Conservation (phyloP, 257 asterid species). For the Craterostigma plantagineum region DNA sequence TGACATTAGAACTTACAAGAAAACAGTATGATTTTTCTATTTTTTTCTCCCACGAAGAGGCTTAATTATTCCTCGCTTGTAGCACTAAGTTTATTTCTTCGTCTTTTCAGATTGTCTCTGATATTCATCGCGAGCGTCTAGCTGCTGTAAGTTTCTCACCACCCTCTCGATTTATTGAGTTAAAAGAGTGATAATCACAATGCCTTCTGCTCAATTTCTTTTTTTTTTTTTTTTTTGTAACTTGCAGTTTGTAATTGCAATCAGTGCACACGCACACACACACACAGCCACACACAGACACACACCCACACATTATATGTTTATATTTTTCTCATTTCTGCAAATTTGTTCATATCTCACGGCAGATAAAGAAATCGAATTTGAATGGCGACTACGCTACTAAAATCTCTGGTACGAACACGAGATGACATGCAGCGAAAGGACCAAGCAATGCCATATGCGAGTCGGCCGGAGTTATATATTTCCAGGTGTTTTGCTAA, state of each 20-base stretch:
- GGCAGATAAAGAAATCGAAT: constrained; percentile 59
- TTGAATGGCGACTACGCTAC: constrained; percentile 19
- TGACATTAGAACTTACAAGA: constrained; percentile 63
- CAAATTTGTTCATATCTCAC: not conserved
- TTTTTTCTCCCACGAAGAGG: not conserved
- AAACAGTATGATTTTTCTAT: constrained; percentile 32
- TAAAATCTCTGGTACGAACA: constrained; percentile 36
- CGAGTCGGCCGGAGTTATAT: constrained; percentile 67
- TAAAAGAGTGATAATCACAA: too few relatives aligned
- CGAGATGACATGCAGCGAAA: constrained; percentile 48
- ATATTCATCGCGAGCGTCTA: constrained; percentile 74
- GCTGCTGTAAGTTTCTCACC: constrained; percentile 44
- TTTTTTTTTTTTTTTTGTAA: not conserved
- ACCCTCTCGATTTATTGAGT: too few relatives aligned
- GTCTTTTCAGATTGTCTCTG: constrained; percentile 38
- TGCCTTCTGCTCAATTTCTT: too few relatives aligned
- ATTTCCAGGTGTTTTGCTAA: too few relatives aligned
- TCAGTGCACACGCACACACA: too few relatives aligned
- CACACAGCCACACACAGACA: too few relatives aligned
- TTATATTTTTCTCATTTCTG: not conserved
- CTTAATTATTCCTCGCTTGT: constrained; percentile 1
- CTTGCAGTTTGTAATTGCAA: too few relatives aligned
- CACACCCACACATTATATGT: too few relatives aligned
- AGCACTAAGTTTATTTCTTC: constrained; percentile 2
- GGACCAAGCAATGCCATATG: constrained; percentile 35